These are phyloP conservation scores for Trapa bicornis DNA, from an alignment of 345 rosid species.

Conservation along the genomic window DNA sequence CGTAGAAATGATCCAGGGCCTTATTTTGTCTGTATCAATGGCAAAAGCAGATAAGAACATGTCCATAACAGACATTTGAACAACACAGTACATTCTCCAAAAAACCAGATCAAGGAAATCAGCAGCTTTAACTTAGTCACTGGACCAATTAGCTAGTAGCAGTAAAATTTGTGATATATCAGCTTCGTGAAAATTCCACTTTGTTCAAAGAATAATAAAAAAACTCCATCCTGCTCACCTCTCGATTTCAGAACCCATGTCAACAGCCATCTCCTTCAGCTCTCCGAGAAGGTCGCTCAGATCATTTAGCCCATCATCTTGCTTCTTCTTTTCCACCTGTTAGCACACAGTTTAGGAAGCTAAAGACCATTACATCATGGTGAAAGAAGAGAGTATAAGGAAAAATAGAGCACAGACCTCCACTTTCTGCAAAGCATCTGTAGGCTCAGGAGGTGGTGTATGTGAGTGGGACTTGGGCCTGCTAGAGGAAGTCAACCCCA, in stretches of 20 bases:
- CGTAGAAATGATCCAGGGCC: slow-evolving; percentile 45
- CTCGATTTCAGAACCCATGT: slow-evolving; percentile 75
- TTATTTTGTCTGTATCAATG: slow-evolving; percentile 47
- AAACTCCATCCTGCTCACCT: slow-evolving; percentile 26
- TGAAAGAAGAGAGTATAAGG: not conserved
- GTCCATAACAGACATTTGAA: not conserved
- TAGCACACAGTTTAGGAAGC: slow-evolving; percentile 4
- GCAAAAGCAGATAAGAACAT: not conserved
- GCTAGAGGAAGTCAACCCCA: slow-evolving; percentile 53
- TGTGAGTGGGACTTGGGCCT: slow-evolving; percentile 30
- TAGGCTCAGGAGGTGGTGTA: slow-evolving; percentile 37
- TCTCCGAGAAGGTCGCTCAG: slow-evolving; percentile 62
- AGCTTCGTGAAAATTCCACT: not conserved
- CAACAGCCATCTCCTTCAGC: slow-evolving; percentile 70
- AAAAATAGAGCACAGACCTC: slow-evolving; percentile 39
- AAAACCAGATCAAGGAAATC: not conserved
- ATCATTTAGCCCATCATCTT: slow-evolving; percentile 66
- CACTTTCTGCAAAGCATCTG: slow-evolving; percentile 60
- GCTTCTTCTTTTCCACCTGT: slow-evolving; percentile 72
- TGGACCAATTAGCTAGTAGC: not conserved
- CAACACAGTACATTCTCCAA: not conserved
- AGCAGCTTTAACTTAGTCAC: not conserved
- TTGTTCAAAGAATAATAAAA: not conserved
- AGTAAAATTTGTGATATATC: not conserved
- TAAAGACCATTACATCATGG: slow-evolving; percentile 1